Conservation (phyloP, 805 yeast genomes). For the Phaffomyces thermotolerans region DNA sequence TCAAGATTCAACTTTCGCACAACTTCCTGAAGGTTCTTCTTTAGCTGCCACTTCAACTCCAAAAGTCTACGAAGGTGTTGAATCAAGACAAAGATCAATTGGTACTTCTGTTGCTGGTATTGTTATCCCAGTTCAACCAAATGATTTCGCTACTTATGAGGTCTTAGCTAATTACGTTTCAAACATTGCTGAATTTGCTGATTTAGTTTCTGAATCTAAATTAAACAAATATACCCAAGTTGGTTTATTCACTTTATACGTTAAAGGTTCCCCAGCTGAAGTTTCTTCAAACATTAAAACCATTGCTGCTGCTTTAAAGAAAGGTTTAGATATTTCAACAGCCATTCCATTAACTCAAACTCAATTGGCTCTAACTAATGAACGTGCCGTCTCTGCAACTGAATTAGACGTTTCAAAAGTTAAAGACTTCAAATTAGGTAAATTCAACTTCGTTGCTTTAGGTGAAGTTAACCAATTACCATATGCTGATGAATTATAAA, state of each 20-base stretch:
- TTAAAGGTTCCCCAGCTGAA: conserved; percentile 50
- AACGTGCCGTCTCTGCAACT: conserved; percentile 27
- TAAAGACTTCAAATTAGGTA: conserved; percentile 42
- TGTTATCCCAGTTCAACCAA: conserved; percentile 68
- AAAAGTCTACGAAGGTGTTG: conserved; percentile 53
- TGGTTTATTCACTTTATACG: conserved; percentile 69
- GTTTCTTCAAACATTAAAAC: conserved; percentile 57
- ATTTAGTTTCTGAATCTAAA: conserved; percentile 44
- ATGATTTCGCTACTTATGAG: conserved; percentile 59
- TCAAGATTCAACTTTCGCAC: conserved; percentile 54
- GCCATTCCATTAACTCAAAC: conserved; percentile 50
- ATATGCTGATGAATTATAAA: conserved; percentile 78
- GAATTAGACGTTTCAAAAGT: conserved; percentile 32
- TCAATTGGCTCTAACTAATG: conserved; percentile 36
- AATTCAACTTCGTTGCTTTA: conserved; percentile 79
- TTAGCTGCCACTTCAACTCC: conserved; percentile 33
- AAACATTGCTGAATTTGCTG: conserved; percentile 46
- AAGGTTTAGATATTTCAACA: conserved; percentile 49
- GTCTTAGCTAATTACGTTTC: conserved; percentile 62
- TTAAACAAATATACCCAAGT: conserved; percentile 68
- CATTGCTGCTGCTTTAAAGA: conserved; percentile 45
- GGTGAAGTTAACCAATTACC: conserved; percentile 88
- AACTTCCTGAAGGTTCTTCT: conserved; percentile 55
- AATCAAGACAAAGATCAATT: conserved; percentile 55
- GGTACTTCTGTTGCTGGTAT: conserved; percentile 70